Evolutionary conservation across 2,329 filamentous ascomycete genomes (phyloP).

Genomic region (Didymella glomerata): DNA sequence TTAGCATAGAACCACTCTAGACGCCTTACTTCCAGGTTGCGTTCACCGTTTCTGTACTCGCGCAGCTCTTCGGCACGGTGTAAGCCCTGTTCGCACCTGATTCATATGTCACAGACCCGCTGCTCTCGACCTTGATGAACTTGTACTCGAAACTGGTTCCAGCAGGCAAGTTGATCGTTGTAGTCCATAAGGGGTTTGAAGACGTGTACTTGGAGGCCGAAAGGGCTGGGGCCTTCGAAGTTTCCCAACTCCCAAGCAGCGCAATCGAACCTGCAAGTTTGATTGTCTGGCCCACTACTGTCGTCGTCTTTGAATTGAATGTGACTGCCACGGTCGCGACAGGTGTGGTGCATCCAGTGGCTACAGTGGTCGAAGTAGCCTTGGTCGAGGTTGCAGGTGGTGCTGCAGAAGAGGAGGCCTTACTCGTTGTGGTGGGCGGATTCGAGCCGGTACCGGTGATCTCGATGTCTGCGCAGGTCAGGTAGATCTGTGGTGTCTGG

Average conservation of each 20-base stretch:
- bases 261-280: constrained; percentile 56
- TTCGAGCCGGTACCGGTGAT: constrained; percentile 32
- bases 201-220: constrained; percentile 55
- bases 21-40: constrained; percentile 36
- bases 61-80: constrained; percentile 39
- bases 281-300: constrained; percentile 60
- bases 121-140: constrained; percentile 58
- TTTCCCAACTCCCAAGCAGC: constrained; percentile 57
- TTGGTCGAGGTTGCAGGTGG: constrained; percentile 20
- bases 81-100: constrained; percentile 54
- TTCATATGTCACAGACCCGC: constrained; percentile 58
- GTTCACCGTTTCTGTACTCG: constrained; percentile 28
- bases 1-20: no score
- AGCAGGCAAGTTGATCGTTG: constrained; percentile 52
- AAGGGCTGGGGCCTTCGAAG: constrained; percentile 52
- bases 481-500: constrained; percentile 46
- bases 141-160: constrained; percentile 57
- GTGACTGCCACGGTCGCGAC: constrained; percentile 48
- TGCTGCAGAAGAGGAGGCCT: constrained; percentile 14
- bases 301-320: constrained; percentile 59
- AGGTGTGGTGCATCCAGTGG: constrained; percentile 35
- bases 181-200: constrained; percentile 58
- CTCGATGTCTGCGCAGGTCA: constrained; percentile 46
- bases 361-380: constrained; percentile 23
- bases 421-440: constrained; percentile 30